Conservation (phyloP, 768 basidiomycete genomes). For the Rhizopogon vesiculosus region DNA sequence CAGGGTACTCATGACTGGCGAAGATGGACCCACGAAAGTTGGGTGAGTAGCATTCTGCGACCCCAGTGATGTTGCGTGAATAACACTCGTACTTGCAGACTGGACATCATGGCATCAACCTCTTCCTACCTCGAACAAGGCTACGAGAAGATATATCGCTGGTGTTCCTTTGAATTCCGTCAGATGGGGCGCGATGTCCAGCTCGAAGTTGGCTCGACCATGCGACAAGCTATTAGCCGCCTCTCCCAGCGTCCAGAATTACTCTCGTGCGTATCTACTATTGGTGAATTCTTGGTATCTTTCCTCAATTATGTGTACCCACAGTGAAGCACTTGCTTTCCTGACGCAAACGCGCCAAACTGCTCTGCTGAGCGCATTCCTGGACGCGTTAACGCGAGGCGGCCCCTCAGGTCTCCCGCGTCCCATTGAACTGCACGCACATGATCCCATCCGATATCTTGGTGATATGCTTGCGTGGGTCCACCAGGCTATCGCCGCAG, state of each 20-base stretch:
- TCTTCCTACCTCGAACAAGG: slow-evolving; percentile 82
- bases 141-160: slow-evolving; percentile 85
- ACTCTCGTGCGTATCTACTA: slow-evolving; percentile 31
- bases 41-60: slow-evolving; percentile 43
- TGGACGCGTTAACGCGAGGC: slow-evolving; percentile 84
- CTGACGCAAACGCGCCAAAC: slow-evolving; percentile 82
- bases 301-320: neutral
- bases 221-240: slow-evolving; percentile 70
- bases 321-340: slow-evolving; percentile 67
- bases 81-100: slow-evolving; percentile 34
- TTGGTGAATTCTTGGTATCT: neutral
- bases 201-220: slow-evolving; percentile 57
- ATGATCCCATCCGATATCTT: slow-evolving; percentile 93
- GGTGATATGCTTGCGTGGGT: slow-evolving; percentile 99
- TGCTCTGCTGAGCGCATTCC: slow-evolving; percentile 76
- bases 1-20: slow-evolving; percentile 79
- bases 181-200: slow-evolving; percentile 70
- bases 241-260: slow-evolving; percentile 77
- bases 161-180: slow-evolving; percentile 81
- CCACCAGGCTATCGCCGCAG: slow-evolving; percentile 92
- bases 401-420: slow-evolving; percentile 81
- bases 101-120: slow-evolving; percentile 86
- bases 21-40: slow-evolving; percentile 71
- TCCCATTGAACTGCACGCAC: slow-evolving; percentile 96
- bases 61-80: neutral